Conservation (phyloP, 192 early-diverging fungal genomes). For the Rhizophagus sp. region DNA sequence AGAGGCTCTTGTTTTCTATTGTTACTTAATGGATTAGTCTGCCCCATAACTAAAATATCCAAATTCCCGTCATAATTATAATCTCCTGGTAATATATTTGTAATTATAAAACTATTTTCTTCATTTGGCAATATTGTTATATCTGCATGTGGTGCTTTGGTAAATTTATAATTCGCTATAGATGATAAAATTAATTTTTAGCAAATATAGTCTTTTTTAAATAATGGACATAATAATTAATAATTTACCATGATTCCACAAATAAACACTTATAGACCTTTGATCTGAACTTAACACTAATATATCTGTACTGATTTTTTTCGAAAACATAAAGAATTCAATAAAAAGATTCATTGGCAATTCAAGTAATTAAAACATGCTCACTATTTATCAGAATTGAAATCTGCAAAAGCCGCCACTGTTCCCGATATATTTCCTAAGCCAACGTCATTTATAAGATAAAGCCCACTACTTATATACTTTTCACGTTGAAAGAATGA, state of each 20-base stretch:
- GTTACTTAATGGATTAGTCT: conserved; percentile 34
- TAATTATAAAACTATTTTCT: conserved; percentile 50
- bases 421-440: conserved; percentile 68
- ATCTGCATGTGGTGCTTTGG: not conserved
- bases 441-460: conserved; percentile 59
- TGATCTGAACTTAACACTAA: conserved; percentile 73
- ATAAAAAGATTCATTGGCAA: not conserved
- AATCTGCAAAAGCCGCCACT: conserved; percentile 84
- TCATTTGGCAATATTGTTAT: conserved; percentile 27
- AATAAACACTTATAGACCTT: conserved; percentile 62
- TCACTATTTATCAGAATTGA: conserved; percentile 79
- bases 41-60: conserved; percentile 81
- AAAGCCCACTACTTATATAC: conserved; percentile 51
- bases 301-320: conserved; percentile 72
- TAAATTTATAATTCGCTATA: not conserved
- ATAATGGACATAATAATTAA: not conserved
- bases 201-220: not conserved
- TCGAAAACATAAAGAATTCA: not conserved
- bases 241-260: conserved; percentile 65
- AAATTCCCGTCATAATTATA: conserved; percentile 88
- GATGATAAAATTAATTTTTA: not conserved
- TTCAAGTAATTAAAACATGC: not conserved
- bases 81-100: conserved; percentile 82
- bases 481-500: conserved; percentile 2
- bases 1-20: conserved; percentile 42